Conservation (phyloP, 108 stramenopile genomes). For the Parietichytrium sp. region DNA sequence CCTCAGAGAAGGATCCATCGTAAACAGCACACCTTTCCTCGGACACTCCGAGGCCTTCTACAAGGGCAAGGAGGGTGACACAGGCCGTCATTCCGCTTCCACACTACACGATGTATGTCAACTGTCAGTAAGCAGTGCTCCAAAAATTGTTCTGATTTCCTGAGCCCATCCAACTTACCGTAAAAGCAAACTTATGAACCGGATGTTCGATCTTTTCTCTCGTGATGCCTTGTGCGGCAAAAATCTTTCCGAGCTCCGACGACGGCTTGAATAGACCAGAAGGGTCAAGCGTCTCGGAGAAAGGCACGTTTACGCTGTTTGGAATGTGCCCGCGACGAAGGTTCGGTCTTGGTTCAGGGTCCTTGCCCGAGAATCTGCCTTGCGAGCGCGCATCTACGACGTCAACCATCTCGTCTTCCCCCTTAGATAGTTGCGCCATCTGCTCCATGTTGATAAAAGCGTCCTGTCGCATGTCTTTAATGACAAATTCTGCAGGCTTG, state of each 20-base stretch:
- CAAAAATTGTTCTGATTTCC: too few species aligned
- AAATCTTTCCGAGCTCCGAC: not conserved
- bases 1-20: conserved; percentile 22
- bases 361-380: not conserved
- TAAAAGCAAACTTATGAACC: too few species aligned
- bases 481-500: too few species aligned
- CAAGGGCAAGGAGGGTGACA: not conserved
- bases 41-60: not conserved
- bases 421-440: too few species aligned
- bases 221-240: not conserved
- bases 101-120: not conserved
- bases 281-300: not conserved
- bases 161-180: too few species aligned
- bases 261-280: not conserved
- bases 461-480: too few species aligned
- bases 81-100: conserved; percentile 16
- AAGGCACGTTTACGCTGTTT: not conserved
- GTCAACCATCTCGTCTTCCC: too few species aligned
- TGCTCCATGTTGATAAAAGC: too few species aligned
- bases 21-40: not conserved
- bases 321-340: conserved; percentile 32
- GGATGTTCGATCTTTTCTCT: too few species aligned
- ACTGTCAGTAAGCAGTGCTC: too few species aligned
- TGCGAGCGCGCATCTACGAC: conserved; percentile 13
- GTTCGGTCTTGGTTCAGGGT: not conserved